Conservation (phyloP, 2,329 filamentous ascomycete genomes). For the Colletotrichum sojae region DNA sequence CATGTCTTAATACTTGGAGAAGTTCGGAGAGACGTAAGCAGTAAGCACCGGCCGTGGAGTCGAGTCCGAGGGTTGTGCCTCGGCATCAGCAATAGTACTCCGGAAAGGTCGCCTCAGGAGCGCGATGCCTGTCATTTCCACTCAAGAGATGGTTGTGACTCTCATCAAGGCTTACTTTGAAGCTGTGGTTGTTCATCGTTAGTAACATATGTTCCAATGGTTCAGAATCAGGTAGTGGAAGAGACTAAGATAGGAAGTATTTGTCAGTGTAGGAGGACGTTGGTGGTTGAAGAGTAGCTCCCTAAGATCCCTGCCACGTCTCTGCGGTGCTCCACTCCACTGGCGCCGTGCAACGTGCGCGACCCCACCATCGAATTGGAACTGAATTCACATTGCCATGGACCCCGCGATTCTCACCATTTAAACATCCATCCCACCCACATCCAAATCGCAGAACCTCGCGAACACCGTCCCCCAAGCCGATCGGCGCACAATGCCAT, state of each 20-base stretch:
- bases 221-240: background rate
- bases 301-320: background rate
- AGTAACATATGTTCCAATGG: background rate
- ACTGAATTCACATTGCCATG: background rate
- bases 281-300: background rate
- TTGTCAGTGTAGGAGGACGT: background rate
- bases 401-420: conserved; percentile 20
- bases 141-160: too few relatives aligned
- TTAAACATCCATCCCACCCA: background rate
- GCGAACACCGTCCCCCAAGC: background rate
- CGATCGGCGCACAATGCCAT: conserved; percentile 22
- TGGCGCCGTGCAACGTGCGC: background rate
- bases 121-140: too few relatives aligned
- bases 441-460: background rate
- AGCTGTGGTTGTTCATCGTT: too few relatives aligned
- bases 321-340: conserved; percentile 25
- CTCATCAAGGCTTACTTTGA: too few relatives aligned
- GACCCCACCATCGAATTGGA: conserved; percentile 35
- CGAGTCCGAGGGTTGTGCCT: conserved; percentile 13
- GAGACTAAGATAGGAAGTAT: background rate
- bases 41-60: conserved; percentile 4
- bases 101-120: conserved; percentile 5
- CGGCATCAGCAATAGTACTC: conserved; percentile 13
- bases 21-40: background rate
- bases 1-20: conserved; percentile 2